Evolutionary conservation across 805 yeast genomes (phyloP).

Genomic region (Pichia manshurica): DNA sequence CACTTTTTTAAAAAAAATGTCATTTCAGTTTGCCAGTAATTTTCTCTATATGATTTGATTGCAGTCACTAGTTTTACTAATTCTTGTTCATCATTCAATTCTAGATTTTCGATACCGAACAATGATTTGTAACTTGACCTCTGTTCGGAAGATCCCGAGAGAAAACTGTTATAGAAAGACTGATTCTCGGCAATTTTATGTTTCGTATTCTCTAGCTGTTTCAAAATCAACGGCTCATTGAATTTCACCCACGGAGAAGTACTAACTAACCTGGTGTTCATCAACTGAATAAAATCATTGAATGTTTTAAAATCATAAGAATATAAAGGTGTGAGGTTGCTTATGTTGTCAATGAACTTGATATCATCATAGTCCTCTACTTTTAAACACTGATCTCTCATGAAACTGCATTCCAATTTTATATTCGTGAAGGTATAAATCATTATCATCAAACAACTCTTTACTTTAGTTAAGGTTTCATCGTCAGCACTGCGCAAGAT

Average conservation of each 20-base stretch:
- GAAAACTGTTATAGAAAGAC: not conserved
- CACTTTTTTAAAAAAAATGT: constrained; percentile 50
- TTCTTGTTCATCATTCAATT: constrained; percentile 22
- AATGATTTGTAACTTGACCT: not conserved
- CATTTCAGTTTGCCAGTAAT: constrained; percentile 25
- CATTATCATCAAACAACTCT: constrained; percentile 75
- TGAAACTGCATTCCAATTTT: constrained; percentile 68
- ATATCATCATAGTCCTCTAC: constrained; percentile 5
- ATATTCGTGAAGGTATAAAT: constrained; percentile 73
- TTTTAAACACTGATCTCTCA: constrained; percentile 63
- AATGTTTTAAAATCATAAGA: constrained; percentile 23
- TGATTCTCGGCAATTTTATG: constrained; percentile 22
- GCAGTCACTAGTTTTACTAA: constrained; percentile 34
- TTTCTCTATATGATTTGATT: constrained; percentile 25
- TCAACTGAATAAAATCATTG: constrained; percentile 25
- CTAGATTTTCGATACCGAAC: constrained; percentile 15
- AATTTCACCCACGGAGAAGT: constrained; percentile 82
- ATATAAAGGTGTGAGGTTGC: constrained; percentile 17
- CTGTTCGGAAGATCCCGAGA: not conserved
- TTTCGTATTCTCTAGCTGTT: constrained; percentile 21
- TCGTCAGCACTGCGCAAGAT: constrained; percentile 73
- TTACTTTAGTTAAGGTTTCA: constrained; percentile 57
- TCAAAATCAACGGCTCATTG: constrained; percentile 47
- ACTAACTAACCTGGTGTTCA: constrained; percentile 56
- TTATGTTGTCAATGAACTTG: constrained; percentile 9